phyloP scores from a whole-genome alignment of 2,329 filamentous ascomycete species.

The Cadophora malorum region DNA sequence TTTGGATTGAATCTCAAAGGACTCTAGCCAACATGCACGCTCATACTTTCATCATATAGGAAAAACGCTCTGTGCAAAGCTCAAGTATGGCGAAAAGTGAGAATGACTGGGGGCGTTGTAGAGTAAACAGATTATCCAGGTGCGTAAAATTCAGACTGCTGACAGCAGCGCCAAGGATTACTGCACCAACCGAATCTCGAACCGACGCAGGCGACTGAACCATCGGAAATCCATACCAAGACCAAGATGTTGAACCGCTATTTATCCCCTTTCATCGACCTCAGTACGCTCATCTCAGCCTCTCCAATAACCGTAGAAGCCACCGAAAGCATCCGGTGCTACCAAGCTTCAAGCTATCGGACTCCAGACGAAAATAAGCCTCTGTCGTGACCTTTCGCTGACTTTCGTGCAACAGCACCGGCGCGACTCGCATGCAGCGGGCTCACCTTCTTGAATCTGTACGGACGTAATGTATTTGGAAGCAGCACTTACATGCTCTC shows the following conservation, averaged over 20 bases:
- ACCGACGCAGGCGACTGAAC: background rate
- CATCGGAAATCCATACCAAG: too few relatives aligned
- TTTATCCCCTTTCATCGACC: background rate
- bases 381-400: conserved; percentile 15
- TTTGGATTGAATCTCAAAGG: too few relatives aligned
- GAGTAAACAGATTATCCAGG: background rate
- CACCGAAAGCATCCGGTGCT: conserved; percentile 1
- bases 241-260: background rate
- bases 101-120: background rate
- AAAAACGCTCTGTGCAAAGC: background rate
- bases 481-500: background rate
- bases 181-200: background rate
- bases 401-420: conserved; percentile 16
- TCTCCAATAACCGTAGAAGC: background rate
- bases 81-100: background rate
- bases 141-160: conserved; percentile 1
- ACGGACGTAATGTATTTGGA: conserved; percentile 13
- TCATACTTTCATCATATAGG: too few relatives aligned
- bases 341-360: background rate
- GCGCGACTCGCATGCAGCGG: conserved; percentile 5
- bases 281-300: background rate
- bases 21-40: too few relatives aligned
- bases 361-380: background rate
- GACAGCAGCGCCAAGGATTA: background rate
- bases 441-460: background rate